Evolutionary conservation across 345 rosid genomes (phyloP).

Genomic region (Salix purpurea): DNA sequence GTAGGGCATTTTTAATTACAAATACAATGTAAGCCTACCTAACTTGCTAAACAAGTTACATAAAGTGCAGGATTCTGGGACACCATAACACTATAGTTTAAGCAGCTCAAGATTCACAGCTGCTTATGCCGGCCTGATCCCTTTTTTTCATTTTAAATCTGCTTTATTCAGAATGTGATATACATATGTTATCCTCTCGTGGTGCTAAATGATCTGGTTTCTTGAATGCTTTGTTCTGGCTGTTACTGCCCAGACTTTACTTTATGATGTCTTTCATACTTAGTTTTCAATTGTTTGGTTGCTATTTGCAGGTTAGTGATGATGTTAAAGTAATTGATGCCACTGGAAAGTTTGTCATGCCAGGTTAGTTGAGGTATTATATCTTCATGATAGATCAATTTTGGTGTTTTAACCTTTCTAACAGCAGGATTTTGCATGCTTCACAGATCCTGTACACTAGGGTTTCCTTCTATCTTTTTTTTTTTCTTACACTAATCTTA

Average conservation of each 20-base stretch:
- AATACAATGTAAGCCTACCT: neutral
- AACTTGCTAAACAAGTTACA: neutral
- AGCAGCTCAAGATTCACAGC: neutral
- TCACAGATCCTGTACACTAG: neutral
- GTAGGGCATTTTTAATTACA: neutral
- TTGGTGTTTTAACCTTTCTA: neutral
- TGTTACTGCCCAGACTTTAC: neutral
- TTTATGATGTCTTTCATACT: neutral
- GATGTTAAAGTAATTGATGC: constrained; percentile 87
- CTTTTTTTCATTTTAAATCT: neutral
- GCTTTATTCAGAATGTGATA: neutral
- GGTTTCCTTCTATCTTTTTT: neutral
- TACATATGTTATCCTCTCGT: neutral
- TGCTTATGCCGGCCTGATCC: neutral
- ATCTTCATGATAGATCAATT: neutral
- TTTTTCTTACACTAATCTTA: neutral
- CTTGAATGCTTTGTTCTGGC: neutral
- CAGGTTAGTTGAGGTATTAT: constrained; percentile 44
- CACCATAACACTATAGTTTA: no score
- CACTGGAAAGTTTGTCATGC: constrained; percentile 90
- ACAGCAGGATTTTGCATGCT: neutral
- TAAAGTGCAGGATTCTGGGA: neutral
- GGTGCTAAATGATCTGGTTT: neutral
- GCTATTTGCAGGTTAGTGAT: constrained; percentile 62
- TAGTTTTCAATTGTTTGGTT: constrained; percentile 10